These are phyloP conservation scores for Botrytis porri DNA, from an alignment of 2,329 filamentous ascomycete genomes.

Conservation along the genomic window DNA sequence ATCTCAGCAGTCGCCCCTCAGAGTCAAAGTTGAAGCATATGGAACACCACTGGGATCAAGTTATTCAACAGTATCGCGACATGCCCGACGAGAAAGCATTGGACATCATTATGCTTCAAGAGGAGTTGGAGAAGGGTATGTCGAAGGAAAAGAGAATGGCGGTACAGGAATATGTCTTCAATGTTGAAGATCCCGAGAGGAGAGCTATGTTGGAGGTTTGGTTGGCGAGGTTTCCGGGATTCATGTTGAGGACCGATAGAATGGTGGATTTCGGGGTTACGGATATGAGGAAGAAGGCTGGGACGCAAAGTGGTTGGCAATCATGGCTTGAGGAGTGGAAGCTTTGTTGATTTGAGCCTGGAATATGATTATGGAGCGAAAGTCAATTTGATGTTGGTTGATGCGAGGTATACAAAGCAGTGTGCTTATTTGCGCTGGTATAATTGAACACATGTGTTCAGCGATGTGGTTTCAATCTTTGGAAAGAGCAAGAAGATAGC, in stretches of 20 bases:
- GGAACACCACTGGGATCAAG: conserved; percentile 12
- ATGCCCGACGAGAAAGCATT: not conserved
- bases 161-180: not conserved
- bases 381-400: not conserved
- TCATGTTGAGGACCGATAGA: conserved; percentile 10
- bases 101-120: conserved; percentile 5
- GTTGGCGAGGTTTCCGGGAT: conserved; percentile 12
- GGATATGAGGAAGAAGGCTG: not conserved
- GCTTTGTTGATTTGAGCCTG: not conserved
- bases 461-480: not conserved
- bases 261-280: not conserved
- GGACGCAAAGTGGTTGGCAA: not conserved
- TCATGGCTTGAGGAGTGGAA: conserved; percentile 9
- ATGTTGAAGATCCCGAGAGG: not conserved
- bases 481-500: not conserved
- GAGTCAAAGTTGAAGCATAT: not conserved
- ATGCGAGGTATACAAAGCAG: not conserved
- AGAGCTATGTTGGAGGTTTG: conserved; percentile 12
- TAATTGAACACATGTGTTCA: not conserved
- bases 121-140: conserved; percentile 4
- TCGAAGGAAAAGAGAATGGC: conserved; percentile 4
- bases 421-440: not conserved
- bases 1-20: not conserved
- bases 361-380: not conserved
- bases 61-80: not conserved